These are phyloP conservation scores for Ormosia semicastrata DNA, from an alignment of 306 rosid species.

Conservation along the genomic window DNA sequence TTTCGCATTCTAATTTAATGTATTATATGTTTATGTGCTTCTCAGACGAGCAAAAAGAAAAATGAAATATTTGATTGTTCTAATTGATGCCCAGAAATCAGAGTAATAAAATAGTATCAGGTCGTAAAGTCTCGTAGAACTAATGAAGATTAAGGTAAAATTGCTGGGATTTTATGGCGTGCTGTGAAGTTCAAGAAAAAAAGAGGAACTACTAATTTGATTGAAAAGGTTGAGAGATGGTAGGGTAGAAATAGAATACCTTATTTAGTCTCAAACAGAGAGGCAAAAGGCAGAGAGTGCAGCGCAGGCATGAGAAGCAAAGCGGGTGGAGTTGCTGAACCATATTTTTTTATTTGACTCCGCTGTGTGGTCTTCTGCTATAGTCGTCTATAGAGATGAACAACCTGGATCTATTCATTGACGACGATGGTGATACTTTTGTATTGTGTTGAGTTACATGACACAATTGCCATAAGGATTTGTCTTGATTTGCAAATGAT, in stretches of 20 bases:
- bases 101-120: background rate
- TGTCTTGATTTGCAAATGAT: background rate
- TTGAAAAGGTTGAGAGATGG: background rate
- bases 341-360: background rate
- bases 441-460: background rate
- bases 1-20: background rate
- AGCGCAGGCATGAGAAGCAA: background rate
- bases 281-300: slow-evolving; percentile 8
- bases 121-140: background rate
- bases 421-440: background rate
- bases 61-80: background rate
- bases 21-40: background rate
- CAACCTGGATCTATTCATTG: slow-evolving; percentile 2
- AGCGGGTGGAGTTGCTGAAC: background rate
- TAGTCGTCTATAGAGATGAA: background rate
- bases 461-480: background rate
- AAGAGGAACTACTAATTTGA: background rate
- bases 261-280: background rate
- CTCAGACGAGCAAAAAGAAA: background rate
- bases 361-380: background rate
- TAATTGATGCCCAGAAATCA: background rate
- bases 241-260: slow-evolving; percentile 23
- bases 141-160: background rate
- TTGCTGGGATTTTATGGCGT: background rate
- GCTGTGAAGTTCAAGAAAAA: background rate